Conservation (phyloP, 1,139 yeast genomes). For the Blastobotrys illinoisensis region DNA sequence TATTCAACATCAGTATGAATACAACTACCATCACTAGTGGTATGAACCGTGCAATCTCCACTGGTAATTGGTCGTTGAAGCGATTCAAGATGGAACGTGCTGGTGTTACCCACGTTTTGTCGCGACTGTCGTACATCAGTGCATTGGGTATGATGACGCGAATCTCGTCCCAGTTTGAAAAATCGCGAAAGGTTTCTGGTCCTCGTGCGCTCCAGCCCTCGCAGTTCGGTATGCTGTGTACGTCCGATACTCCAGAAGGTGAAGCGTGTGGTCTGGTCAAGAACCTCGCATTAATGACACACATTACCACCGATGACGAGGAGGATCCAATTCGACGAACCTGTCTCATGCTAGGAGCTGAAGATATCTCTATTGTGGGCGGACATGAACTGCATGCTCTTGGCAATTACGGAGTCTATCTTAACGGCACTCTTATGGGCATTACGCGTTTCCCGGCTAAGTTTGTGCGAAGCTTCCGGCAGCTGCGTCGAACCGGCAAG, state of each 20-base stretch:
- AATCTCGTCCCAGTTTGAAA: conserved; percentile 95
- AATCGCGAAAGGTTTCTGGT: conserved; percentile 95
- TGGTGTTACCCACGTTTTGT: conserved; percentile 94
- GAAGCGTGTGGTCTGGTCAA: conserved; percentile 99
- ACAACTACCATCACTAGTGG: conserved; percentile 93
- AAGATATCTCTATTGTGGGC: conserved; percentile 73
- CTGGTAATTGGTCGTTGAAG: conserved; percentile 98
- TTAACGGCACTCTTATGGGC: conserved; percentile 93
- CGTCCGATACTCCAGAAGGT: conserved; percentile 99
- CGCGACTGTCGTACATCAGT: conserved; percentile 84
- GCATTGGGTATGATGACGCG: conserved; percentile 99
- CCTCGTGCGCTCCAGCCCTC: conserved; percentile 99
- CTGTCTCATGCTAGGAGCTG: conserved; percentile 84
- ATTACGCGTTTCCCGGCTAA: conserved; percentile 78
- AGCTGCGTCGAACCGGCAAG: conserved; percentile 76
- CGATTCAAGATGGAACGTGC: conserved; percentile 99
- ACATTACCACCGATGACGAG: conserved; percentile 96
- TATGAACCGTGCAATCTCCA: conserved; percentile 90
- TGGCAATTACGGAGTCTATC: conserved; percentile 76
- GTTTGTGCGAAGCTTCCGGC: conserved; percentile 75
- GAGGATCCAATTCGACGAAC: conserved; percentile 78
- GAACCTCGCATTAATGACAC: conserved; percentile 96
- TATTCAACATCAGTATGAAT: conserved; percentile 81
- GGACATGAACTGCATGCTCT: conserved; percentile 74
- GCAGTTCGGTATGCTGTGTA: conserved; percentile 97